These are phyloP conservation scores for Lentinula novae-zelandiae DNA, from an alignment of 1,284 basidiomycete genomes.

Conservation along the genomic window DNA sequence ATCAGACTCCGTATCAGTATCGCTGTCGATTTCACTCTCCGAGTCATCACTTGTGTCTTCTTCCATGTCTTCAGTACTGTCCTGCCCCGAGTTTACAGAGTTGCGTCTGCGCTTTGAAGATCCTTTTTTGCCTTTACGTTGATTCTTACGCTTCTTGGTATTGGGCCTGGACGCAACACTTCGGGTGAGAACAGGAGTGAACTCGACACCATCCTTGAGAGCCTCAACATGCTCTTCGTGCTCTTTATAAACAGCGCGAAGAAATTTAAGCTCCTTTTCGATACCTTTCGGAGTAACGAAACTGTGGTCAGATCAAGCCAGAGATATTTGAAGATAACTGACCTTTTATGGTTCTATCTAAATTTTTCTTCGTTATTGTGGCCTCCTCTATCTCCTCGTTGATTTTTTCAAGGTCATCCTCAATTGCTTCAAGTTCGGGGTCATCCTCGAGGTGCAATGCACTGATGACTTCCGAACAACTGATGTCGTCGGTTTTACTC, in stretches of 20 bases:
- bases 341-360: slow-evolving; percentile 42
- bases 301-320: no score
- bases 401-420: slow-evolving; percentile 39
- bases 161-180: slow-evolving; percentile 17
- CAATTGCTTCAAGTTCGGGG: slow-evolving; percentile 45
- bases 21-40: slow-evolving; percentile 21
- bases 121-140: slow-evolving; percentile 33
- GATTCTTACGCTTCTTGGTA: slow-evolving; percentile 49
- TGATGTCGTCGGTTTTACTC: slow-evolving; percentile 64
- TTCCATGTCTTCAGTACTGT: slow-evolving; percentile 24
- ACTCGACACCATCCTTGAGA: slow-evolving; percentile 40
- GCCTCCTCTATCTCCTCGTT: slow-evolving; percentile 33
- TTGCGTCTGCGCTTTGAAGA: slow-evolving; percentile 42
- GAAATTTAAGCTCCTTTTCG: slow-evolving; percentile 35
- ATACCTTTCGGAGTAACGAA: slow-evolving; percentile 23
- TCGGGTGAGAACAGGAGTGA: slow-evolving; percentile 36
- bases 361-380: slow-evolving; percentile 39
- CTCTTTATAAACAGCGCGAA: slow-evolving; percentile 37
- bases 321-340: neutral
- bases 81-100: slow-evolving; percentile 17
- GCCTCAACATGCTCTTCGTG: slow-evolving; percentile 45
- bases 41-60: slow-evolving; percentile 24
- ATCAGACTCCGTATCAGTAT: slow-evolving; percentile 22
- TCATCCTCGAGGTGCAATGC: slow-evolving; percentile 49
- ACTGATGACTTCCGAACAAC: slow-evolving; percentile 52